Percentiles rank a stretch among this genome's conserved stretches.
Conservation (phyloP, 2,329 filamentous ascomycete species). For the Beauveria sp. region DNA sequence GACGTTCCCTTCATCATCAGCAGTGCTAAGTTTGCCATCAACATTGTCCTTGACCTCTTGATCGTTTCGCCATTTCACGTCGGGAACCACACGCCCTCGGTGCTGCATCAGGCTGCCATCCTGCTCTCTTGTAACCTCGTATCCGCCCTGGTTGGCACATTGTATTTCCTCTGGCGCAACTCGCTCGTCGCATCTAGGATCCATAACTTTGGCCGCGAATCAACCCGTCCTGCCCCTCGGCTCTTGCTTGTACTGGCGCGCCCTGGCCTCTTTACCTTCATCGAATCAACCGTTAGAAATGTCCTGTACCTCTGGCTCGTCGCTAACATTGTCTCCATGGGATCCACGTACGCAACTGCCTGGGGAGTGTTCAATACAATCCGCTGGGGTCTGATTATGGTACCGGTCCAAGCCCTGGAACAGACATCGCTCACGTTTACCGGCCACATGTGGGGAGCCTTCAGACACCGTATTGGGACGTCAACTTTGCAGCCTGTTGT, state of each 20-base stretch:
- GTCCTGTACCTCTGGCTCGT: conserved; percentile 66
- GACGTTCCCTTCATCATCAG: conserved; percentile 63
- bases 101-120: conserved; percentile 58
- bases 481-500: conserved; percentile 15
- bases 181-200: not conserved
- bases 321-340: conserved; percentile 54
- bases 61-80: conserved; percentile 61
- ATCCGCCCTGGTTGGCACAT: conserved; percentile 47
- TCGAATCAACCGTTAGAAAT: conserved; percentile 61
- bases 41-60: conserved; percentile 60
- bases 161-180: conserved; percentile 44
- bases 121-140: conserved; percentile 53
- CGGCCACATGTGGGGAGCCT: conserved; percentile 57
- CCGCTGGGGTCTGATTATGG: conserved; percentile 67
- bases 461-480: conserved; percentile 26
- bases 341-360: conserved; percentile 58
- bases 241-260: conserved; percentile 43
- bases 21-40: conserved; percentile 53
- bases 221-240: conserved; percentile 29
- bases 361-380: conserved; percentile 72
- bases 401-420: conserved; percentile 61
- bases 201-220: not conserved
- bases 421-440: conserved; percentile 58
- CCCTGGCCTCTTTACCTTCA: conserved; percentile 52
- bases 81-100: conserved; percentile 41